Base-by-base conservation (phyloP, 2,329 filamentous ascomycete genomes). In the Piedraia hortae region DNA sequence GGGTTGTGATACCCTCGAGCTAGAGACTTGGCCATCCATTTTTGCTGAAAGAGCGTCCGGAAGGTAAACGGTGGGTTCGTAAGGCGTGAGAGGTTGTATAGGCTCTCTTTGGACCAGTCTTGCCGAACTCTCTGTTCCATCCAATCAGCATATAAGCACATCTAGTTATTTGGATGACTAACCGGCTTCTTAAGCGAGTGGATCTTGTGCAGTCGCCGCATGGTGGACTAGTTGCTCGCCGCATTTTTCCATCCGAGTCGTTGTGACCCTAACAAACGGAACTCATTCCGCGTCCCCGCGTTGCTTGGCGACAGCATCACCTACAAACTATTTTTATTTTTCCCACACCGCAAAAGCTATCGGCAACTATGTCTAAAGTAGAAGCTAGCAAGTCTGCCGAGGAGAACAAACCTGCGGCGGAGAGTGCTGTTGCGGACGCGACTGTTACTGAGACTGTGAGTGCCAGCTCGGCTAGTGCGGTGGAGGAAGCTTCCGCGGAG, bases 61-160 rank as follows among this genome's bases (percentile, higher is more conserved):
- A 34, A 34, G 9, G 34, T 39, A 26, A 51, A 46, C 9, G 35
- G 41, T 10, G 57, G 60, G 2, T 45, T 38, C 19, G 37, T 47
- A 15, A 61, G 39, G 33, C 60, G 59, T 22, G 54, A 51, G 32
- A 97, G 51, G 50, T 91, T 91, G 62, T 74, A 97, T 31, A 97
- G 59, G 43, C 89, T 90, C 57, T 77, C 78, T 53, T 90, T 89
- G 56, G 77, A 89, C 85, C 82, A 91, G 54, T 78, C 77, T 55
- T 85, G 74, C 38, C 82, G 71, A 46, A 90, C 46, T 72, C 77
- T 88, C 16, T 17, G 16, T 7, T 7, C 7, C 10, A 17, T 7
- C 10, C 16, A 7, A 10, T 17, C 16, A 17, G 16, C 10, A 17
- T 7, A 17, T 10, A 17, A 17, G 16, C 7, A 17, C 7, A 10